Base-by-base conservation (phyloP, 495 filamentous ascomycete genomes). In the Pyronema domesticum region DNA sequence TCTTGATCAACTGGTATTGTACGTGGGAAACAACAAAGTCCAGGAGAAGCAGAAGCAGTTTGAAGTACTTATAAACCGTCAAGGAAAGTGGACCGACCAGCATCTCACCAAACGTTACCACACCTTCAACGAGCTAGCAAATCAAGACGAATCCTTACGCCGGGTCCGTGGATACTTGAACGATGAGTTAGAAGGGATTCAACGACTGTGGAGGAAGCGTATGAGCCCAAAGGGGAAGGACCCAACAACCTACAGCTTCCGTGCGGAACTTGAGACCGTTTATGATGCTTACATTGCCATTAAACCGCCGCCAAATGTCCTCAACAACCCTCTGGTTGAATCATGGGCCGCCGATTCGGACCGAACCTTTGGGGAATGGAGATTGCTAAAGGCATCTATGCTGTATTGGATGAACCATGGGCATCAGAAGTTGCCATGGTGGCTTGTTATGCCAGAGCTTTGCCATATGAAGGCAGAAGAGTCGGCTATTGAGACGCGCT, bases 1-100 rank as follows among this genome's bases (percentile, higher is more conserved):
- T 44, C 74, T 88, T 50, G 89, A 95, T 63, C 76, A 77, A 33
- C 70, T 95, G 33, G 80, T 80, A 53, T 86, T 86, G 52, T 57
- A 66, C 0, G 73, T 86, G 3, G 74, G 23, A 30, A 30, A 76
- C 10, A 60, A 76, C 8, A 64, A 62, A 1, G 76, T 80, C 7
- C 66, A 80, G 0, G 60, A 61, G 11, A 68, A 74, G 7, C 69
- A 78, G 18, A 55, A 62, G 3, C 51, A 62, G 0, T 74, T 77
- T 49, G 63, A 68, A 2, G 61, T 68, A 9, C 42, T 54, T 17
- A 58, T 59, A 14, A 30, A 51, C 39, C 57, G 39, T 37, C 65
- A 59, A 19, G 37, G 18, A 5, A 57, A 3, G 1, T 53, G 49
- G 14, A 46, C 52, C 46, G 82, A 85, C 51, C 60, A 67, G 7